These are phyloP conservation scores for Hypoxylon perforatum DNA, from an alignment of 495 filamentous ascomycete species.

Conservation along the genomic window DNA sequence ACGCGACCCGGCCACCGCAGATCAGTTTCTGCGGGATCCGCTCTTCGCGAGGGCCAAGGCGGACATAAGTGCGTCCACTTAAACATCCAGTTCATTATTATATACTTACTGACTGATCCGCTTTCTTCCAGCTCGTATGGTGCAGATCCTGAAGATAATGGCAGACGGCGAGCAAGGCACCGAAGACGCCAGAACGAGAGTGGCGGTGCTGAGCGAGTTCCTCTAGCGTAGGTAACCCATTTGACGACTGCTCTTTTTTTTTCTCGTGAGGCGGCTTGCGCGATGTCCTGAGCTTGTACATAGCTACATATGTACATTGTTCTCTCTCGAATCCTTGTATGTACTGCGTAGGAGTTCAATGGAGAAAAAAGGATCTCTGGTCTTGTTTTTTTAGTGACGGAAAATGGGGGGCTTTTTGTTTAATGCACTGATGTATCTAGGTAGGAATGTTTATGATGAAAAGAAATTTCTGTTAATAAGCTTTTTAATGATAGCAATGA, in stretches of 20 bases:
- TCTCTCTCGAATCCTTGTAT: background rate
- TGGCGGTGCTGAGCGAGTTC: slow-evolving; percentile 66
- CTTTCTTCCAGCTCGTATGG: slow-evolving; percentile 60
- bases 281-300: slow-evolving; percentile 19
- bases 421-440: background rate
- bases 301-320: slow-evolving; percentile 20
- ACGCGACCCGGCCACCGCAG: slow-evolving; percentile 46
- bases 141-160: slow-evolving; percentile 66
- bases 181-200: slow-evolving; percentile 65
- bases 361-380: background rate
- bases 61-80: slow-evolving; percentile 62
- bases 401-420: background rate
- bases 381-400: background rate
- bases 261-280: slow-evolving; percentile 4
- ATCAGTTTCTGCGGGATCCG: slow-evolving; percentile 58
- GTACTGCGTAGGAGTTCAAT: background rate
- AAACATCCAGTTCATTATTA: background rate
- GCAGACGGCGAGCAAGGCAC: slow-evolving; percentile 62
- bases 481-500: too few relatives aligned
- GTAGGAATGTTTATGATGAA: too few relatives aligned
- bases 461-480: too few relatives aligned
- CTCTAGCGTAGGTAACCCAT: slow-evolving; percentile 50
- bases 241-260: too few relatives aligned
- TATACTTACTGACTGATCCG: slow-evolving; percentile 15
- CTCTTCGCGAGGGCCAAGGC: slow-evolving; percentile 64